Percentiles rank a stretch among this genome's conserved stretches.
Conservation (phyloP, 768 basidiomycete species). For the Tephrocybe sp. region DNA sequence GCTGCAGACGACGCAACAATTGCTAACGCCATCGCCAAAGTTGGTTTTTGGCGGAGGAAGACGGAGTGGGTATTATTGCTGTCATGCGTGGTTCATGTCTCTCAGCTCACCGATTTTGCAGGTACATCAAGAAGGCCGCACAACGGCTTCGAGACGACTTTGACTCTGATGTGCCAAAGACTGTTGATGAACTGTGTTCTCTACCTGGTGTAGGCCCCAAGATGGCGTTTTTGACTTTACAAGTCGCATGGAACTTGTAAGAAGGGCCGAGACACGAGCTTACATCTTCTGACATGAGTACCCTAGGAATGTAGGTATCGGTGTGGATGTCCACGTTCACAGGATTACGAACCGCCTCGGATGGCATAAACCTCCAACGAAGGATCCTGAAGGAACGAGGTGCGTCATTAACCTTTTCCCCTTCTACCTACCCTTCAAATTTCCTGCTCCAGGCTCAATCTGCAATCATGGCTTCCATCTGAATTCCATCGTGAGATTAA, state of each 20-base stretch:
- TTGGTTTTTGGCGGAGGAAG: slow-evolving; percentile 92
- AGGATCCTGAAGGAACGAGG: slow-evolving; percentile 87
- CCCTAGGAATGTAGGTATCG: slow-evolving; percentile 83
- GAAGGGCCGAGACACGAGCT: slow-evolving; percentile 17
- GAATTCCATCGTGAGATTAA: slow-evolving; percentile 76
- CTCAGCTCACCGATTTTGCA: background rate
- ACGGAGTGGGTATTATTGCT: slow-evolving; percentile 52
- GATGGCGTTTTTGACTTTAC: slow-evolving; percentile 88
- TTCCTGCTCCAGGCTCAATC: slow-evolving; percentile 49
- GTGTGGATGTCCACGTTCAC: slow-evolving; percentile 96
- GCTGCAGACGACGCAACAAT: slow-evolving; percentile 61
- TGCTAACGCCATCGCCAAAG: slow-evolving; percentile 77
- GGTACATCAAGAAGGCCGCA: slow-evolving; percentile 72
- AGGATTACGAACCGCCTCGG: slow-evolving; percentile 90
- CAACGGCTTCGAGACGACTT: slow-evolving; percentile 67
- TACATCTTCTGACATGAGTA: background rate
- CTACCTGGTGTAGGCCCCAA: slow-evolving; percentile 94
- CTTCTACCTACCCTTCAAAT: background rate
- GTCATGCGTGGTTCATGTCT: background rate
- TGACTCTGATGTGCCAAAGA: slow-evolving; percentile 83
- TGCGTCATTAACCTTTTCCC: slow-evolving; percentile 21
- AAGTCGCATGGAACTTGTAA: slow-evolving; percentile 82
- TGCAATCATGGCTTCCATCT: slow-evolving; percentile 81
- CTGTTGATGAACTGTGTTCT: slow-evolving; percentile 83
- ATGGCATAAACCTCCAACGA: slow-evolving; percentile 88